These are phyloP conservation scores for Aspergillus cristatus DNA, from an alignment of 495 filamentous ascomycete genomes.

Conservation along the genomic window DNA sequence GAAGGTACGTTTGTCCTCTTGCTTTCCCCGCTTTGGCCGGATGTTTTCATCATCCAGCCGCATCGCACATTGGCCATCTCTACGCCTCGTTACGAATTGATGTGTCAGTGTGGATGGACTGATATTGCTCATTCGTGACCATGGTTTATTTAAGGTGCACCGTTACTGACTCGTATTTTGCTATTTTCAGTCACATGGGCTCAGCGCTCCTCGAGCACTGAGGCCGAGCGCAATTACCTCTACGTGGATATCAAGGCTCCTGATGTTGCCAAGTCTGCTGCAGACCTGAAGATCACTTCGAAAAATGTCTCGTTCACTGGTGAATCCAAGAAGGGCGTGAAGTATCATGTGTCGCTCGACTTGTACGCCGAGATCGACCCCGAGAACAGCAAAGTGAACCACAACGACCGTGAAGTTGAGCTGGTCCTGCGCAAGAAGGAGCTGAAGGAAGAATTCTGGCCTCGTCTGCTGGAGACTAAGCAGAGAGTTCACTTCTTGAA, in stretches of 20 bases:
- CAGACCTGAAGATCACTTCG: constrained; percentile 73
- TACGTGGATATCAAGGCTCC: constrained; percentile 82
- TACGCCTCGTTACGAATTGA: not conserved
- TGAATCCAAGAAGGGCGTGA: constrained; percentile 68
- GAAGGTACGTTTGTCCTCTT: constrained; percentile 31
- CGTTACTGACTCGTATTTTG: constrained; percentile 11
- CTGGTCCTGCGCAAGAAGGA: constrained; percentile 95
- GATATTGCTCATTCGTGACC: not conserved
- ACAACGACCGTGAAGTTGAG: constrained; percentile 77
- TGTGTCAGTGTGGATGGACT: no score
- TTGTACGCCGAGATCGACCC: constrained; percentile 89
- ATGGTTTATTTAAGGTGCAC: not conserved
- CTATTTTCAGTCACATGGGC: constrained; percentile 83
- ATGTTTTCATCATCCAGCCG: constrained; percentile 1
- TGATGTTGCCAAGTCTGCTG: constrained; percentile 59
- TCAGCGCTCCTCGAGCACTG: constrained; percentile 78
- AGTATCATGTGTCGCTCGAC: constrained; percentile 78
- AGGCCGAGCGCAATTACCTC: constrained; percentile 81
- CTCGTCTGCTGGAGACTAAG: constrained; percentile 76
- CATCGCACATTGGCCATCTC: constrained; percentile 12
- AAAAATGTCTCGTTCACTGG: constrained; percentile 74
- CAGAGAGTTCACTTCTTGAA: constrained; percentile 94
- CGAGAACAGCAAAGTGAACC: constrained; percentile 67
- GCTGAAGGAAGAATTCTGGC: constrained; percentile 84
- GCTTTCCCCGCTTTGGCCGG: constrained; percentile 27